Evolutionary conservation across 495 filamentous ascomycete species (phyloP).

Genomic region (Aspergillus hancockii): DNA sequence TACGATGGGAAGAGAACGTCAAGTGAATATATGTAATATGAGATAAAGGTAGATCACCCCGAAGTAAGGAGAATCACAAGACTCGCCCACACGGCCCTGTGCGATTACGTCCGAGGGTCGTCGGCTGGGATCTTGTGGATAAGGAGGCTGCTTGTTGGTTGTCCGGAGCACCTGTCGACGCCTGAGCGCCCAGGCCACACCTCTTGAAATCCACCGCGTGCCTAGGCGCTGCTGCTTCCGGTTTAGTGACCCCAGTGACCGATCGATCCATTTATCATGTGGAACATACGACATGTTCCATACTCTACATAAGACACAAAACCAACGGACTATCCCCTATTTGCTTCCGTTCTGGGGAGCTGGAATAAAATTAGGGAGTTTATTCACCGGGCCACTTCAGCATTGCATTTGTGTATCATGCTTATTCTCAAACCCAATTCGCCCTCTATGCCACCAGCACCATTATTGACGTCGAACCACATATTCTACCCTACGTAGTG

Average conservation of each 20-base stretch:
- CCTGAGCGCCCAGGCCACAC: constrained; percentile 21
- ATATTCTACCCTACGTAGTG: not conserved
- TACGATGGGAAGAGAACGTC: not conserved
- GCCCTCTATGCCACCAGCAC: not conserved
- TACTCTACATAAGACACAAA: not conserved
- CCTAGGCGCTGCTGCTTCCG: not conserved
- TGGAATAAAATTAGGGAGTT: not conserved
- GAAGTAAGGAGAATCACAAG: constrained; percentile 24
- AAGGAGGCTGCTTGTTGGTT: constrained; percentile 8
- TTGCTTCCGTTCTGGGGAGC: not conserved
- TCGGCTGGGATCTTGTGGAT: constrained; percentile 16
- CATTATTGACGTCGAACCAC: no score
- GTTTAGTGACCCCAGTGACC: constrained; percentile 8
- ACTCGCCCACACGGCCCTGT: constrained; percentile 1
- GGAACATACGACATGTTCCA: not conserved
- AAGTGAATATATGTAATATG: constrained; percentile 7
- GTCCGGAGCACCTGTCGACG: constrained; percentile 11
- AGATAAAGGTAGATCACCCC: constrained; percentile 14
- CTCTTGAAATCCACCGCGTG: constrained; percentile 1
- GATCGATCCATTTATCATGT: not conserved
- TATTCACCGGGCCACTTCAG: not conserved
- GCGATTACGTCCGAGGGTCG: constrained; percentile 18
- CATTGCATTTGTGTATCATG: not conserved
- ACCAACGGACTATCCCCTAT: not conserved
- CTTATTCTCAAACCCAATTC: not conserved